A percentile compares a stretch with the other conserved stretches of the same genome.
phyloP scores from a whole-genome alignment of 805 yeast genomes.

The Pichia occidentalis region DNA sequence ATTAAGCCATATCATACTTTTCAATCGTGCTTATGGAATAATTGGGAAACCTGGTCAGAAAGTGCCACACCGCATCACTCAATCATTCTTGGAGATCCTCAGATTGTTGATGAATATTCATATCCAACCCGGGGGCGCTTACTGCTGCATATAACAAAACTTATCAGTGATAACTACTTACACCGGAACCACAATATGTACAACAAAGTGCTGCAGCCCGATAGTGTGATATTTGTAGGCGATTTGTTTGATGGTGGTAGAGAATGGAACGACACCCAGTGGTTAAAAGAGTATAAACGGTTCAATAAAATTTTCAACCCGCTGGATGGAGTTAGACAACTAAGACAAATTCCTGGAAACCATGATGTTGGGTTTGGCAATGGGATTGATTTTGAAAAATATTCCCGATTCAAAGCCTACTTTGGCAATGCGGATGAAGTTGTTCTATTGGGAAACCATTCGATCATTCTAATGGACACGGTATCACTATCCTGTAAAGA shows the following conservation, averaged over 20 bases:
- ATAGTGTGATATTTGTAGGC: conserved; percentile 74
- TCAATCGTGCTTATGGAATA: conserved; percentile 50
- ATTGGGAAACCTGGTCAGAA: conserved; percentile 56
- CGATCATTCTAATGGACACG: conserved; percentile 72
- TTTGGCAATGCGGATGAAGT: conserved; percentile 68
- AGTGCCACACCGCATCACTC: conserved; percentile 23
- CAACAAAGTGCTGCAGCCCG: conserved; percentile 64
- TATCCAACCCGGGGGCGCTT: conserved; percentile 58
- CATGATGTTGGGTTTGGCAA: conserved; percentile 95
- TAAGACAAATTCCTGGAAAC: conserved; percentile 73
- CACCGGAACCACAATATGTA: conserved; percentile 57
- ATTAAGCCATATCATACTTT: conserved; percentile 40
- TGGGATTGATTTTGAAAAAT: conserved; percentile 49
- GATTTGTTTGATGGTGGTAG: conserved; percentile 95
- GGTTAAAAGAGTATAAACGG: conserved; percentile 53
- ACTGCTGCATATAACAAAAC: conserved; percentile 48
- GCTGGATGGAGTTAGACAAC: conserved; percentile 29
- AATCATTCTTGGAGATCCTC: conserved; percentile 82
- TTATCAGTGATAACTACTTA: conserved; percentile 71
- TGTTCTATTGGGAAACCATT: conserved; percentile 58
- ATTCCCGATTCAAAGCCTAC: conserved; percentile 56
- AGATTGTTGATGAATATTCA: conserved; percentile 80
- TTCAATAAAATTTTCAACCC: conserved; percentile 53
- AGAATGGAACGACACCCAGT: conserved; percentile 68
- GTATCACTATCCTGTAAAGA: conserved; percentile 66